Base-by-base conservation (phyloP, 352 stramenopile genomes). In the Pythium monospermum region DNA sequence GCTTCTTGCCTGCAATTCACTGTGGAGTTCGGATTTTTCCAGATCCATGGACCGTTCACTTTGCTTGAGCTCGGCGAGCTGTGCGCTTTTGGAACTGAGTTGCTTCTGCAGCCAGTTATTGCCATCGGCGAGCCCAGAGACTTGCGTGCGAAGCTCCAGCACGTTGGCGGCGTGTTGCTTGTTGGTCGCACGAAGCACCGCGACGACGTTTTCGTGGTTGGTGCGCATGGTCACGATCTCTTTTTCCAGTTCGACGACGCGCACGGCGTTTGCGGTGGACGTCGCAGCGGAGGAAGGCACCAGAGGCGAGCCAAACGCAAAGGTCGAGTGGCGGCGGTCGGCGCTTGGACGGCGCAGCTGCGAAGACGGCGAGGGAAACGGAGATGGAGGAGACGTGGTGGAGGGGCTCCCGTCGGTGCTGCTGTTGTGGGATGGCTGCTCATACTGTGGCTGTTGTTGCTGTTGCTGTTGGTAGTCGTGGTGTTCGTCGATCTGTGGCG, bases 121-220 rank as follows among this genome's bases (percentile, higher is more conserved):
- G 37, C 67, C 73, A 31, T 85, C 76, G 1, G 64, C 78, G 10
- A 87, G 64, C 5, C 70, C 73, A 13, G 70, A 73, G 16, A 85
- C 76, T 25, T 87, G 76, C 1, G 71, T 72, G 28, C 73, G 68
- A 47, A 87, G 58, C 58, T 87, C 76, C 7, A 85, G 60, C 6
- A 87, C 73, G 25, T 85, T 85, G 18, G 48, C 69, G 1, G 73
- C 73, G 46, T 85, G 73, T 53, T 87, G 73, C 44, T 83, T 80
- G 63, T 87, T 87, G 50, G 72, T 84, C 18, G 73, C 72, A 23
- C 76, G 69, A 3, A 87, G 64, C 41, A 84, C 73, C 1, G 73
- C 73, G 16, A 87, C 73, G 31, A 85, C 68, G 56, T 85, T 87
- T 53, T 84, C 72, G 59, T 87, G 73, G 50, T 79, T 87, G 2